Evolutionary conservation across 768 basidiomycete genomes (phyloP).

Genomic region (Kwoniella newhampshirensis): DNA sequence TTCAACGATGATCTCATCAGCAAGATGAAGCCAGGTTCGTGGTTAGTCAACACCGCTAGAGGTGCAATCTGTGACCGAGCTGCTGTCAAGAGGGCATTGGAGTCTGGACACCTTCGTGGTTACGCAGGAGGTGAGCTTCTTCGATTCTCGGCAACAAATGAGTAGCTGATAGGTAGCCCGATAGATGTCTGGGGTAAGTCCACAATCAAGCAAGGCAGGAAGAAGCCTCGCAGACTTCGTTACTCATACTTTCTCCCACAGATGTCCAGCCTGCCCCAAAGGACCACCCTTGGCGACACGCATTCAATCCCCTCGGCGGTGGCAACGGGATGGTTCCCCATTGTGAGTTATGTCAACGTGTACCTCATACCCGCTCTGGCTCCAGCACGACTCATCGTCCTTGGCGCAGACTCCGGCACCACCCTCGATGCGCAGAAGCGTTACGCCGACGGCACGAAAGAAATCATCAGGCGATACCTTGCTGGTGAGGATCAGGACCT

Average conservation of each 20-base stretch:
- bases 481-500: slow-evolving; percentile 66
- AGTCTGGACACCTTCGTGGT: slow-evolving; percentile 76
- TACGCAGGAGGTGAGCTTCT: slow-evolving; percentile 59
- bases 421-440: slow-evolving; percentile 85
- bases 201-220: too few relatives aligned
- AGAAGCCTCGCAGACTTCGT: too few relatives aligned
- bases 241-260: too few relatives aligned
- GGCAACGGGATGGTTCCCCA: slow-evolving; percentile 80
- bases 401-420: slow-evolving; percentile 67
- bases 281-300: slow-evolving; percentile 81
- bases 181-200: slow-evolving; percentile 38
- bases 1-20: slow-evolving; percentile 77
- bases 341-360: slow-evolving; percentile 13
- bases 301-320: slow-evolving; percentile 72
- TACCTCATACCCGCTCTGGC: too few relatives aligned
- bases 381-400: not conserved
- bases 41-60: slow-evolving; percentile 82
- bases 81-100: slow-evolving; percentile 78
- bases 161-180: not conserved
- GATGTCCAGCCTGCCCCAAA: slow-evolving; percentile 81
- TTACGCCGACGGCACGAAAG: slow-evolving; percentile 62
- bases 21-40: slow-evolving; percentile 84
- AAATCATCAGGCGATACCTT: slow-evolving; percentile 47
- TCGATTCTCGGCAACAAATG: not conserved
- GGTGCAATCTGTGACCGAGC: slow-evolving; percentile 86